These are phyloP conservation scores for Dipodascopsis uninucleata DNA, from an alignment of 805 yeast genomes.

Conservation along the genomic window DNA sequence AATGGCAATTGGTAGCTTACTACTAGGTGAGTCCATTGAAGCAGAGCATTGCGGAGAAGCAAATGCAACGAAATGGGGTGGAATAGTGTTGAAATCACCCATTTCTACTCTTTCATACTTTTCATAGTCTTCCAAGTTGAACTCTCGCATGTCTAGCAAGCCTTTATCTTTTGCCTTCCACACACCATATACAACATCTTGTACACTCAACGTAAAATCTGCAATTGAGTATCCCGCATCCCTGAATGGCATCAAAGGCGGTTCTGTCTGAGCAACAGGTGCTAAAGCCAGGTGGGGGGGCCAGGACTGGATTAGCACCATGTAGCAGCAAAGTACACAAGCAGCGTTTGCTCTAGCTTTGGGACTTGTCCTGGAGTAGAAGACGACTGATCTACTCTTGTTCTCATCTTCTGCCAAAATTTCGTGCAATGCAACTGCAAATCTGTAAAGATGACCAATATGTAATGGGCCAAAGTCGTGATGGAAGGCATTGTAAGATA, in stretches of 20 bases:
- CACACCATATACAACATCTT: slow-evolving; percentile 91
- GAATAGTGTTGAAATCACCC: slow-evolving; percentile 89
- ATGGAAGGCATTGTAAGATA: slow-evolving; percentile 93
- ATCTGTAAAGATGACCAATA: slow-evolving; percentile 86
- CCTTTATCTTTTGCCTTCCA: slow-evolving; percentile 97
- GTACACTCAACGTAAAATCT: slow-evolving; percentile 88
- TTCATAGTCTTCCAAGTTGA: slow-evolving; percentile 87
- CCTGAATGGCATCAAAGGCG: slow-evolving; percentile 91
- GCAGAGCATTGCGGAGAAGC: slow-evolving; percentile 75
- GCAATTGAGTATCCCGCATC: slow-evolving; percentile 98
- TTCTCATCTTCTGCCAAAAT: slow-evolving; percentile 80
- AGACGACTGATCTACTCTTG: slow-evolving; percentile 83
- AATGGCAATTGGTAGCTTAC: slow-evolving; percentile 42
- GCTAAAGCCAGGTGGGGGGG: slow-evolving; percentile 97
- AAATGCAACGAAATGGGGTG: slow-evolving; percentile 94
- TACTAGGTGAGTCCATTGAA: slow-evolving; percentile 29
- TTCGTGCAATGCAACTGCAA: slow-evolving; percentile 91
- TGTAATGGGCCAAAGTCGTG: slow-evolving; percentile 96
- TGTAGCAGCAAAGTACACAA: slow-evolving; percentile 86
- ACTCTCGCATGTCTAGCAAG: slow-evolving; percentile 77
- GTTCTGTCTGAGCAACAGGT: slow-evolving; percentile 85
- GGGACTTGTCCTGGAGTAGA: slow-evolving; percentile 79
- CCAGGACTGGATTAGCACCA: slow-evolving; percentile 91
- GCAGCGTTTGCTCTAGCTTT: slow-evolving; percentile 90
- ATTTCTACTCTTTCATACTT: slow-evolving; percentile 92